A percentile compares a stretch with the other conserved stretches of the same genome.
These are phyloP conservation scores for Talaromyces sp. DNA, from an alignment of 2,329 filamentous ascomycete species.

Conservation along the genomic window DNA sequence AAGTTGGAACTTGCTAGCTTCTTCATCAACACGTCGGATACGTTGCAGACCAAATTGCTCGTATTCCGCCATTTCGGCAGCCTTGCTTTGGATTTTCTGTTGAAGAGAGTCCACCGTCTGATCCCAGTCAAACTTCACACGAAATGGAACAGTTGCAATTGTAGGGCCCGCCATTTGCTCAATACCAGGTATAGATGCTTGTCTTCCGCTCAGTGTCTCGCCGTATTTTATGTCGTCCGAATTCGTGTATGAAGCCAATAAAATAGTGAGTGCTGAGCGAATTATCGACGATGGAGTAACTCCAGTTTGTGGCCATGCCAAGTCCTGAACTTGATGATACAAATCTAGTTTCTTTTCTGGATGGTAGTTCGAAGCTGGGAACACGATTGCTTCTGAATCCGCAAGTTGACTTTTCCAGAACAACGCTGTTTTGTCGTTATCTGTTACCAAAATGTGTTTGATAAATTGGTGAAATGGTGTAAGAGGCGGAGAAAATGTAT, in stretches of 20 bases:
- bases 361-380: conserved; percentile 7
- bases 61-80: conserved; percentile 55
- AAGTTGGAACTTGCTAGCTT: conserved; percentile 38
- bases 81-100: conserved; percentile 53
- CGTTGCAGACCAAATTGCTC: conserved; percentile 55
- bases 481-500: not conserved
- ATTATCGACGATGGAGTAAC: conserved; percentile 7
- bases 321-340: not conserved
- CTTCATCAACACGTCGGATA: conserved; percentile 50
- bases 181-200: conserved; percentile 39
- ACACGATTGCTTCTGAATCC: conserved; percentile 6
- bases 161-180: conserved; percentile 37
- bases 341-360: conserved; percentile 1
- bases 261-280: conserved; percentile 7
- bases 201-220: conserved; percentile 30
- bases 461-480: conserved; percentile 13
- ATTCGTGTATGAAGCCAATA: conserved; percentile 12
- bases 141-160: conserved; percentile 24
- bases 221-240: conserved; percentile 30
- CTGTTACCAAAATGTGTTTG: conserved; percentile 39
- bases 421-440: not conserved
- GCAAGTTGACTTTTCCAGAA: conserved; percentile 11
- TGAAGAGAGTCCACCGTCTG: conserved; percentile 49
- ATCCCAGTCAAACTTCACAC: conserved; percentile 32
- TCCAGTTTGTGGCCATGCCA: not conserved